Conservation (phyloP, 495 filamentous ascomycete species). For the Xylaria longipes region DNA sequence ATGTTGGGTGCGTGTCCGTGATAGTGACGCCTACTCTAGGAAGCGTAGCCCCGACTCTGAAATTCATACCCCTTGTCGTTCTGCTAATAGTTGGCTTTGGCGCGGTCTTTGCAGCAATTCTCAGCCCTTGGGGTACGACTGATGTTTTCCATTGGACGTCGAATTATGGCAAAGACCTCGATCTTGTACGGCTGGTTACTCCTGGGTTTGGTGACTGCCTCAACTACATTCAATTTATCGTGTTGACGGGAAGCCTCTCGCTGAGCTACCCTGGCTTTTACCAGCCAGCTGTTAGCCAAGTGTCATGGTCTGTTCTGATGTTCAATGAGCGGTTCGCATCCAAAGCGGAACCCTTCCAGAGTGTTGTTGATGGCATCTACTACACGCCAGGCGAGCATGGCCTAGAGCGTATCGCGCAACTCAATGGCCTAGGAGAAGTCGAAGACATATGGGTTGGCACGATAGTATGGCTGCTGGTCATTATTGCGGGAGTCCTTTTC, state of each 20-base stretch:
- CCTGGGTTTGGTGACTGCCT: constrained; percentile 97
- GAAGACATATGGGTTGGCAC: constrained; percentile 93
- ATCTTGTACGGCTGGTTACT: constrained; percentile 89
- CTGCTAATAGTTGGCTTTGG: constrained; percentile 81
- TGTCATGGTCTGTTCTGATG: constrained; percentile 86
- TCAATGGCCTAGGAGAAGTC: constrained; percentile 77
- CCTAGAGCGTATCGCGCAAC: constrained; percentile 76
- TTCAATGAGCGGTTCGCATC: constrained; percentile 92
- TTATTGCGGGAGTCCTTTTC: constrained; percentile 71
- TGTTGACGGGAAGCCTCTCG: constrained; percentile 83
- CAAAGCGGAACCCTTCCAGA: constrained; percentile 64
- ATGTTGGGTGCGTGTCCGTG: constrained; percentile 79
- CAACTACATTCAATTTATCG: constrained; percentile 94
- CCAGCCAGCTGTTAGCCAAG: constrained; percentile 87
- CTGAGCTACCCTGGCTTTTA: constrained; percentile 93
- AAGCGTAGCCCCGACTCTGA: constrained; percentile 68
- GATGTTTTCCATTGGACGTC: constrained; percentile 93
- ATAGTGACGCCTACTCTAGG: constrained; percentile 80
- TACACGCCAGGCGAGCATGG: constrained; percentile 73
- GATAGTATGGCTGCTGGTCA: constrained; percentile 81
- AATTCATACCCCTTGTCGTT: constrained; percentile 78
- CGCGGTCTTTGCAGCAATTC: constrained; percentile 81
- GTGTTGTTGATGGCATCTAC: constrained; percentile 85
- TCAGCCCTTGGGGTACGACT: constrained; percentile 90
- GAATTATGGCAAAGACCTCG: constrained; percentile 93